Evolutionary conservation across 1,139 yeast genomes (phyloP).

Genomic region (Diutina neorugosa): DNA sequence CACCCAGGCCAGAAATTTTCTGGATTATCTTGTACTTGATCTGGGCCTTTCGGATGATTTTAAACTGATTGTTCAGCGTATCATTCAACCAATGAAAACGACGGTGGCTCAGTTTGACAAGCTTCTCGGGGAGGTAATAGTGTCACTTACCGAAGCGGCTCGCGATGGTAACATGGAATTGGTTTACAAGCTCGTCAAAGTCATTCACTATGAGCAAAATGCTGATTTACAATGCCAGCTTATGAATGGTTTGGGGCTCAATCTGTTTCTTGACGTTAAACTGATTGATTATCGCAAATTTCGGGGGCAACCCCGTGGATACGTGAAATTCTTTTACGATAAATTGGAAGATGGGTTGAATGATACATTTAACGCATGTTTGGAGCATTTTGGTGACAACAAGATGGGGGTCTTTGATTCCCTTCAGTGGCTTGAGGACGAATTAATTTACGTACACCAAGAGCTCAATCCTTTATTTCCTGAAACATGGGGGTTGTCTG

Average conservation of each 20-base stretch:
- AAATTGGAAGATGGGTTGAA: conserved; percentile 48
- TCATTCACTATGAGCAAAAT: conserved; percentile 68
- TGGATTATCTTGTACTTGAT: conserved; percentile 55
- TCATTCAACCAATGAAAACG: conserved; percentile 39
- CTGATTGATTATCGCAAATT: conserved; percentile 18
- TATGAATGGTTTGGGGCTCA: conserved; percentile 30
- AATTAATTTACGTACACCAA: conserved; percentile 51
- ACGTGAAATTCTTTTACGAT: conserved; percentile 51
- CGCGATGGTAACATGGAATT: conserved; percentile 57
- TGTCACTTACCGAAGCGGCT: conserved; percentile 54
- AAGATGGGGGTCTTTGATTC: conserved; percentile 54
- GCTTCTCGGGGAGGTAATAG: conserved; percentile 48
- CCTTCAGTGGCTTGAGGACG: conserved; percentile 78
- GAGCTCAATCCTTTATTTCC: conserved; percentile 55
- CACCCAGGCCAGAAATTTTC: conserved; percentile 63
- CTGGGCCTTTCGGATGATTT: conserved; percentile 58
- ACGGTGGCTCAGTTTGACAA: conserved; percentile 52
- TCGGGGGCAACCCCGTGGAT: conserved; percentile 45
- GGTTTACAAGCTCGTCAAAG: conserved; percentile 59
- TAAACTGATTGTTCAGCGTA: conserved; percentile 49
- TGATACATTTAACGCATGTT: conserved; percentile 58
- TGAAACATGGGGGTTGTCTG: conserved; percentile 56
- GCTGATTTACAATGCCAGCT: conserved; percentile 58
- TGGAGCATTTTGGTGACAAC: conserved; percentile 41
- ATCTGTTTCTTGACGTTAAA: conserved; percentile 10